Conservation (phyloP, 768 basidiomycete species). For the Auricularia sp. region DNA sequence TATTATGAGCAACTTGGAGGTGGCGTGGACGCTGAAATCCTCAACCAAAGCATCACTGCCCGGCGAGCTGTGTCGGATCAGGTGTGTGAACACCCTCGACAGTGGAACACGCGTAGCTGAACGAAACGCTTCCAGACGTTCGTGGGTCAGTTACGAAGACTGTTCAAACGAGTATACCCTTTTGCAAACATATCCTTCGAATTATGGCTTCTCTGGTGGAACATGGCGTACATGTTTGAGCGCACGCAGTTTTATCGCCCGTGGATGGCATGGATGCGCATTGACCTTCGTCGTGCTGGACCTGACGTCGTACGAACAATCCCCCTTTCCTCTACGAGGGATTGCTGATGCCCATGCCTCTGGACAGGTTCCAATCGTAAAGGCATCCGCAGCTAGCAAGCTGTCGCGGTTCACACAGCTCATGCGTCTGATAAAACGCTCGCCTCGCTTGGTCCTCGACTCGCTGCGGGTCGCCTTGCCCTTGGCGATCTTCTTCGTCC, state of each 20-base stretch:
- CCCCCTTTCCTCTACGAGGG: constrained; percentile 6
- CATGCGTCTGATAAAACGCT: constrained; percentile 35
- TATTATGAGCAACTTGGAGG: constrained; percentile 88
- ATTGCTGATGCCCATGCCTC: background rate
- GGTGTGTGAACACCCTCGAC: constrained; percentile 8
- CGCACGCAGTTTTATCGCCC: constrained; percentile 79
- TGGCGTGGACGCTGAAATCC: constrained; percentile 54
- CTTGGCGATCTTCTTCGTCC: constrained; percentile 87
- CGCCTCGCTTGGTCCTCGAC: constrained; percentile 60
- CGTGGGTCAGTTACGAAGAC: constrained; percentile 34
- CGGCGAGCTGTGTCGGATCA: constrained; percentile 36
- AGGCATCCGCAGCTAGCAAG: background rate
- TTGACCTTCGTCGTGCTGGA: constrained; percentile 71
- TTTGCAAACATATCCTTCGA: constrained; percentile 72
- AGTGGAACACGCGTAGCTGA: background rate
- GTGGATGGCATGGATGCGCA: constrained; percentile 79
- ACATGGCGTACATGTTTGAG: constrained; percentile 85
- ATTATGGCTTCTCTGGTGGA: constrained; percentile 72
- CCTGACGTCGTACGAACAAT: constrained; percentile 29
- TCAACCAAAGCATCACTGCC: constrained; percentile 34
- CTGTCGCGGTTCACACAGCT: constrained; percentile 16
- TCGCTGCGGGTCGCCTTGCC: constrained; percentile 73
- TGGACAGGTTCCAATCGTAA: background rate
- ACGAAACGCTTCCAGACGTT: constrained; percentile 6
- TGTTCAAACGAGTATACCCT: constrained; percentile 72